A percentile compares a stretch with the other conserved stretches of the same genome.
These are phyloP conservation scores for Parastagonospora nodorum DNA, from an alignment of 2,329 filamentous ascomycete genomes.

Conservation along the genomic window DNA sequence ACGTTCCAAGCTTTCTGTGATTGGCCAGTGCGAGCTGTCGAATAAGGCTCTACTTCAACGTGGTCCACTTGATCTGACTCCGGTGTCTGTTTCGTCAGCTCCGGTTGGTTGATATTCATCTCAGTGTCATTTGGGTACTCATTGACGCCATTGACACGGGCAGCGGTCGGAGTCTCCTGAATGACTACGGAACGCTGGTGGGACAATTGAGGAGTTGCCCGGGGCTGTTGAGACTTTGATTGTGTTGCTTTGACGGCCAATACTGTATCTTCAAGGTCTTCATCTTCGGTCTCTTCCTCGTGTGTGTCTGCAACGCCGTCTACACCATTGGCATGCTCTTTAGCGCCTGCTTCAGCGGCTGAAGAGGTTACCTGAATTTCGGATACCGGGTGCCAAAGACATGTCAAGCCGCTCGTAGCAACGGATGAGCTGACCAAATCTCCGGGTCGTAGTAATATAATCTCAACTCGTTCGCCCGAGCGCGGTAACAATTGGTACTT, in stretches of 20 bases:
- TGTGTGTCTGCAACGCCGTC: slow-evolving; percentile 8
- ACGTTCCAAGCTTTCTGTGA: slow-evolving; percentile 5
- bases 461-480: slow-evolving; percentile 19
- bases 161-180: slow-evolving; percentile 38
- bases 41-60: slow-evolving; percentile 8
- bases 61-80: not conserved
- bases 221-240: slow-evolving; percentile 12
- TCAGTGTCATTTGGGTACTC: slow-evolving; percentile 2
- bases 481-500: slow-evolving; percentile 26
- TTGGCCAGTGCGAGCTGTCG: slow-evolving; percentile 23
- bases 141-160: slow-evolving; percentile 13
- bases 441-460: slow-evolving; percentile 34
- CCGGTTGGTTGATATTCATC: not conserved
- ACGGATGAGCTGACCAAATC: slow-evolving; percentile 28
- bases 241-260: slow-evolving; percentile 21
- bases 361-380: not conserved
- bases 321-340: slow-evolving; percentile 34
- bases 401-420: slow-evolving; percentile 12
- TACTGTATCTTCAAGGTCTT: slow-evolving; percentile 26
- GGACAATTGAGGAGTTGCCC: slow-evolving; percentile 30
- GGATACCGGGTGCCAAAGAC: slow-evolving; percentile 11
- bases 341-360: slow-evolving; percentile 7
- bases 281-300: slow-evolving; percentile 32
- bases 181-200: slow-evolving; percentile 32
- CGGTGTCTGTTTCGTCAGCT: slow-evolving; percentile 3